phyloP scores from a whole-genome alignment of 148 eudicot species.

The Spergularia bocconei region DNA sequence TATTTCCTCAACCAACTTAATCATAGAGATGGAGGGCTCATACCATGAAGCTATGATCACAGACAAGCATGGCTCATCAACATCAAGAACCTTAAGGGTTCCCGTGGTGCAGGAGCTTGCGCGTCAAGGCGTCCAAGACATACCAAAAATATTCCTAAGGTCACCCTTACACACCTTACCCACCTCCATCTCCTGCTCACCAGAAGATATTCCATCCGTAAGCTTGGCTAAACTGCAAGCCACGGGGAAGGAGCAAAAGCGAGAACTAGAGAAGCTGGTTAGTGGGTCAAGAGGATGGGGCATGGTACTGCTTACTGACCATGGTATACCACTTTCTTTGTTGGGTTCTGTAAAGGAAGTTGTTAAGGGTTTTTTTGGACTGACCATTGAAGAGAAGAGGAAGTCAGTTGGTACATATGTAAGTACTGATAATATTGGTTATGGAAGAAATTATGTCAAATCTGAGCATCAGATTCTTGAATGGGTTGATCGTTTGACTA shows the following conservation, averaged over 20 bases:
- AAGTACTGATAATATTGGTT: conserved; percentile 31
- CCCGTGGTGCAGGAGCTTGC: conserved; percentile 32
- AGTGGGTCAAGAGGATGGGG: conserved; percentile 22
- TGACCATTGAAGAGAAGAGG: conserved; percentile 28
- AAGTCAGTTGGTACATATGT: conserved; percentile 27
- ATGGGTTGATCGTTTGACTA: conserved; percentile 31
- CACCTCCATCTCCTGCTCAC: conserved; percentile 2
- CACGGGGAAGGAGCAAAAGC: conserved; percentile 5
- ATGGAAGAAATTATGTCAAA: conserved; percentile 30
- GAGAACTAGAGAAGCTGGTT: conserved; percentile 20
- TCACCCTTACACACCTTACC: background rate
- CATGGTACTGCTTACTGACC: conserved; percentile 29
- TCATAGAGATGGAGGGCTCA: conserved; percentile 10
- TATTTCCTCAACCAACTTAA: background rate
- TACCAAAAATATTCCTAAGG: conserved; percentile 23
- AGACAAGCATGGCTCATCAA: conserved; percentile 10
- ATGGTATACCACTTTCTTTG: conserved; percentile 25
- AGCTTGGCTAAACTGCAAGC: conserved; percentile 18
- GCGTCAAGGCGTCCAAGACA: conserved; percentile 10
- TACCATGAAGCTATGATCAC: conserved; percentile 25
- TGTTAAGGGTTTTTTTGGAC: conserved; percentile 24
- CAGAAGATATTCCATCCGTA: conserved; percentile 18
- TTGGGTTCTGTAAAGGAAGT: conserved; percentile 21
- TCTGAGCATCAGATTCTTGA: conserved; percentile 13
- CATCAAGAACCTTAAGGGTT: conserved; percentile 9